Evolutionary conservation across 1,139 yeast genomes (phyloP).

Genomic region (Yamadazyma aaseri): DNA sequence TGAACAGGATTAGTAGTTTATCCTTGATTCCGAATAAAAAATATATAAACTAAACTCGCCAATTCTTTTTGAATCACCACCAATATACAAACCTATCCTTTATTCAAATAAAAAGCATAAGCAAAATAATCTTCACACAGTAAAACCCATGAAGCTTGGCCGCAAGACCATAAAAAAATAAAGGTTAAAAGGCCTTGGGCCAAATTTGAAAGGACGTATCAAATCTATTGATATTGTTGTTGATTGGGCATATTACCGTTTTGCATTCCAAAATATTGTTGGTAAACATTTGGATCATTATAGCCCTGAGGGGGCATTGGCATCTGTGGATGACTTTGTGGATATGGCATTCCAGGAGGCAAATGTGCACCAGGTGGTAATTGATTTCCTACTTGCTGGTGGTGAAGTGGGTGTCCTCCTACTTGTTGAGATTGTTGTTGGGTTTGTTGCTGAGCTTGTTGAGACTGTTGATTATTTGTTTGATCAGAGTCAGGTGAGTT

Average conservation of each 20-base stretch:
- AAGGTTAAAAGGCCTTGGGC: background rate
- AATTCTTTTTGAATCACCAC: background rate
- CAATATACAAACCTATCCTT: background rate
- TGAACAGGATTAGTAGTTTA: too few species aligned
- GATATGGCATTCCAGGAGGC: slow-evolving; percentile 47
- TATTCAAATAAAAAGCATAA: background rate
- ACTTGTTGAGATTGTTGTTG: slow-evolving; percentile 22
- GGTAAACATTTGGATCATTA: slow-evolving; percentile 47
- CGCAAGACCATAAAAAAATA: background rate
- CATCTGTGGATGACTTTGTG: slow-evolving; percentile 32
- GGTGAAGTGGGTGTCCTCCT: slow-evolving; percentile 25
- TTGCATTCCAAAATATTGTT: slow-evolving; percentile 59
- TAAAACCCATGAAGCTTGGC: background rate
- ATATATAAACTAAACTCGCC: too few species aligned
- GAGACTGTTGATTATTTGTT: slow-evolving; percentile 28
- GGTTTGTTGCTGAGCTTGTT: slow-evolving; percentile 24
- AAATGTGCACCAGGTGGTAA: slow-evolving; percentile 50
- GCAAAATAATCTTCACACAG: background rate
- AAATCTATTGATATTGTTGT: slow-evolving; percentile 31
- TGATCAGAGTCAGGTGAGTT: slow-evolving; percentile 41
- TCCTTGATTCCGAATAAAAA: too few species aligned
- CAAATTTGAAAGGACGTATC: background rate
- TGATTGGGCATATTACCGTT: slow-evolving; percentile 47
- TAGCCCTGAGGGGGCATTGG: slow-evolving; percentile 31
- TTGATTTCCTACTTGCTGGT: slow-evolving; percentile 27